Percentiles rank a stretch among this genome's conserved stretches.
Evolutionary conservation across 805 yeast species (phyloP).

Genomic region (Sungouiella blattae): DNA sequence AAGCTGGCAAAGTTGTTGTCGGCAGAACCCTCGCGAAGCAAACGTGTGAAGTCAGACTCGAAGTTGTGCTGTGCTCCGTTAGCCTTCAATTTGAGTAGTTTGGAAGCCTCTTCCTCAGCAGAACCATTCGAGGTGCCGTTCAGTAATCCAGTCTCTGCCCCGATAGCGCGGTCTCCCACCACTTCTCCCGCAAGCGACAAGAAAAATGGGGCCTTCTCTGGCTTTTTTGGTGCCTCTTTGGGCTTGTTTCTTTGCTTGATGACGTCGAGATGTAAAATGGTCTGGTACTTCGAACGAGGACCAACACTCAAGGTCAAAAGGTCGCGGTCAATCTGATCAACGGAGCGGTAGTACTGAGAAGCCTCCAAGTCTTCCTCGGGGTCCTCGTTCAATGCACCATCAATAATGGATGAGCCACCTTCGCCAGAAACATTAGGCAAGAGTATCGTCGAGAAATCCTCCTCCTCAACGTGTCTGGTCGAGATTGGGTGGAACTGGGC

Average conservation of each 20-base stretch:
- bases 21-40: conserved; percentile 52
- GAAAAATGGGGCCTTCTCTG: conserved; percentile 80
- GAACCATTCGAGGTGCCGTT: conserved; percentile 12
- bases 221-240: conserved; percentile 79
- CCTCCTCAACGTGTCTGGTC: conserved; percentile 71
- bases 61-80: conserved; percentile 43
- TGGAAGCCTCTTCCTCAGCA: conserved; percentile 26
- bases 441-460: conserved; percentile 59
- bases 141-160: conserved; percentile 33
- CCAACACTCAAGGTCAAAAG: conserved; percentile 73
- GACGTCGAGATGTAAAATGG: conserved; percentile 75
- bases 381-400: conserved; percentile 66
- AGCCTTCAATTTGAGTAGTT: conserved; percentile 28
- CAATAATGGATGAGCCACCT: conserved; percentile 66
- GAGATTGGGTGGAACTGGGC: conserved; percentile 79
- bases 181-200: conserved; percentile 59
- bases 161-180: conserved; percentile 68
- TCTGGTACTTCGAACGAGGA: conserved; percentile 75
- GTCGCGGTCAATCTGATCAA: conserved; percentile 58
- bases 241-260: conserved; percentile 89
- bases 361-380: conserved; percentile 30
- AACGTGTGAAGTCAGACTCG: conserved; percentile 70
- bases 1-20: conserved; percentile 44
- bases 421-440: conserved; percentile 80
- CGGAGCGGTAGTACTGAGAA: conserved; percentile 44